A percentile compares a stretch with the other conserved stretches of the same genome.
Evolutionary conservation across 352 stramenopile species (phyloP).

Genomic region (Pythium diclinum): DNA sequence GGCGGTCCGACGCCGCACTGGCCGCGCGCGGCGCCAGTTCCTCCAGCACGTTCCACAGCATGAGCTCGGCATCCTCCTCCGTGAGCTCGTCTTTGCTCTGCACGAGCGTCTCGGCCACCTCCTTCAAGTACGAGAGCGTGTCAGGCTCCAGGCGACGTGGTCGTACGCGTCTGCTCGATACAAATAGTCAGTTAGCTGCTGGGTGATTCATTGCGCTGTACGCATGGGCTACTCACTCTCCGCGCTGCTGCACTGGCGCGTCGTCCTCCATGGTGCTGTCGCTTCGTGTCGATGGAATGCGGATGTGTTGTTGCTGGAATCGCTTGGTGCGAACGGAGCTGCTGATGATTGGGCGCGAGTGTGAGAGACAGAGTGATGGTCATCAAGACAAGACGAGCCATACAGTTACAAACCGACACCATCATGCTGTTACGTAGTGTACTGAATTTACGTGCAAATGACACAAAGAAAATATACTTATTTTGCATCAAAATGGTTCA

Average conservation of each 20-base stretch:
- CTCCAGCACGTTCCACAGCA: slow-evolving; percentile 82
- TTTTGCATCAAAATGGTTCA: too few species aligned
- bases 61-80: slow-evolving; percentile 52
- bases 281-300: neutral
- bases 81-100: slow-evolving; percentile 46
- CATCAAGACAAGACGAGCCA: neutral
- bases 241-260: slow-evolving; percentile 7
- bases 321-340: neutral
- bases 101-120: slow-evolving; percentile 75
- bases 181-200: neutral
- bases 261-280: slow-evolving; percentile 3
- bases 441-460: too few species aligned
- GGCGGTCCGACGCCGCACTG: slow-evolving; percentile 70
- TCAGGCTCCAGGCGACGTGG: slow-evolving; percentile 72
- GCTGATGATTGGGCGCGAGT: neutral
- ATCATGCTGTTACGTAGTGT: too few species aligned
- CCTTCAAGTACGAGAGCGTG: slow-evolving; percentile 79
- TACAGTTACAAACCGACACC: too few species aligned
- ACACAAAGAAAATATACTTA: too few species aligned
- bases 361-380: slow-evolving; percentile 7
- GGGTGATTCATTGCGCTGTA: neutral
- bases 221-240: slow-evolving; percentile 2
- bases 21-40: slow-evolving; percentile 71
- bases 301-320: neutral
- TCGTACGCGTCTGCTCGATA: slow-evolving; percentile 46